These are phyloP conservation scores for Leishmania major DNA, from an alignment of 208 protist genomes.

Conservation along the genomic window DNA sequence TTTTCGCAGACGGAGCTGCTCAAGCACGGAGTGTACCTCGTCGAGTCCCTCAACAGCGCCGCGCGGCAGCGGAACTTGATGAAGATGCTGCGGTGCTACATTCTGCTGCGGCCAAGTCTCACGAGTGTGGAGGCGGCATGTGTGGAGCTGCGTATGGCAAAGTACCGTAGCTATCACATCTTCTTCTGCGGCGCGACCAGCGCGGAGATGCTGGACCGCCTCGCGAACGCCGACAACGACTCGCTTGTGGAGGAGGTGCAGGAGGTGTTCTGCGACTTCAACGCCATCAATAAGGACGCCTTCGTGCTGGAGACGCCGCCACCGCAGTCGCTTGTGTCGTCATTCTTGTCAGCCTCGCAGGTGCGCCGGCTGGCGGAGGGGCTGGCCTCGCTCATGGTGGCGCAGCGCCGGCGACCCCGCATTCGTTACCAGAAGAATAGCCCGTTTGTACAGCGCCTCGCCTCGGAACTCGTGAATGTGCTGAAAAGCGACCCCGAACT, in stretches of 20 bases:
- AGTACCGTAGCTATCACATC: conserved; percentile 82
- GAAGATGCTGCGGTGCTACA: conserved; percentile 92
- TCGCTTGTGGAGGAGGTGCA: conserved; percentile 90
- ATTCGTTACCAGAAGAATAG: conserved; percentile 77
- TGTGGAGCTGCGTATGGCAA: conserved; percentile 89
- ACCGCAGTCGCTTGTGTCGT: conserved; percentile 46
- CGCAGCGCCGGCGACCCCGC: conserved; percentile 66
- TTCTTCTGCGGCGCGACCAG: conserved; percentile 92
- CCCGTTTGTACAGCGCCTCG: conserved; percentile 69
- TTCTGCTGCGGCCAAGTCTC: conserved; percentile 92
- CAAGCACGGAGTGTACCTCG: conserved; percentile 96
- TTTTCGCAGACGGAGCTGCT: conserved; percentile 95
- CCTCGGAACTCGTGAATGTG: conserved; percentile 63
- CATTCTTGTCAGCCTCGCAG: conserved; percentile 31
- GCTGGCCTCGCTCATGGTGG: conserved; percentile 77
- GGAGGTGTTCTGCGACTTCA: conserved; percentile 97
- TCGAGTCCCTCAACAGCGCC: conserved; percentile 86
- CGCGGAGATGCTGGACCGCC: conserved; percentile 77
- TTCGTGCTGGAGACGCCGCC: conserved; percentile 64
- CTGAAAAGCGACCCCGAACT: conserved; percentile 82
- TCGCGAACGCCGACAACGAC: conserved; percentile 95
- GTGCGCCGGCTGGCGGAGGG: conserved; percentile 65
- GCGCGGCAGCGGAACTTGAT: conserved; percentile 81
- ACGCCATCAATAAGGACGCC: conserved; percentile 88
- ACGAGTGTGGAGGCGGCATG: conserved; percentile 86